Evolutionary conservation across 108 stramenopile species (phyloP), one percentile per base, ranked within the genome.

Genomic region (Skeletonema marinoi): DNA sequence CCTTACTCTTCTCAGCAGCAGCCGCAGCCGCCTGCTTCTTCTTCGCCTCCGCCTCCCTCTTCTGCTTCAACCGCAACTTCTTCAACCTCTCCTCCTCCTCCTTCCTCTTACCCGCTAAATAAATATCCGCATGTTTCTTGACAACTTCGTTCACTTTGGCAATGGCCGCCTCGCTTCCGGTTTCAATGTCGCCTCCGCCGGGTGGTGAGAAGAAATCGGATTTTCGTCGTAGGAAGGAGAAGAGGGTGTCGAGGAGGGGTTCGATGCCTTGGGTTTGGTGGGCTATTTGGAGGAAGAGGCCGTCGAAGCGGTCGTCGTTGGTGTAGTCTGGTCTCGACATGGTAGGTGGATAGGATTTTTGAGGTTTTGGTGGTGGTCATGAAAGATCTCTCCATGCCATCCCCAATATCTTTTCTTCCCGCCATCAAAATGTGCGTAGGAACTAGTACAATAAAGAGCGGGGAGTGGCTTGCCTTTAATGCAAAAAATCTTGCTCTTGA

Each of bases 281-380:
- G 51, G 99, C 98, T 5, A 99, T 85, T 76, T 94, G 93, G 83
- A 99, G 66, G 75, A 97, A 97, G 68, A 99, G 81, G 11, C 93
- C 95, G 83, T 99, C 99, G 84, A 99, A 99, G 3, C 98, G 93
- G 41, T 96, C 97, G 74, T 98, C 97, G 67, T 93, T 88, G 66
- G 83, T 81, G 78, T 80, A 91, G 62, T 85, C 71, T 73, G 70
- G 36, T 38, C 48, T 25, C 9, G 65, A 65, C 30, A 39, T 41
- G 35, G 35, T 33, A 3, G 4, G 33, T 6, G 6, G 35, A 35
- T 35, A 1, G 1, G 4, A 1, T 6, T 35, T 35, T 35, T 35
- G 35, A 35, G 33, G 33, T 35, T 6, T 35, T 35, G 35, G 35
- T 35, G 35, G 35, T 35, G 6, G 25, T 25, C 0, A 25, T 25